Evolutionary conservation across 768 basidiomycete species (phyloP).

Genomic region (Dentipellis sp.): DNA sequence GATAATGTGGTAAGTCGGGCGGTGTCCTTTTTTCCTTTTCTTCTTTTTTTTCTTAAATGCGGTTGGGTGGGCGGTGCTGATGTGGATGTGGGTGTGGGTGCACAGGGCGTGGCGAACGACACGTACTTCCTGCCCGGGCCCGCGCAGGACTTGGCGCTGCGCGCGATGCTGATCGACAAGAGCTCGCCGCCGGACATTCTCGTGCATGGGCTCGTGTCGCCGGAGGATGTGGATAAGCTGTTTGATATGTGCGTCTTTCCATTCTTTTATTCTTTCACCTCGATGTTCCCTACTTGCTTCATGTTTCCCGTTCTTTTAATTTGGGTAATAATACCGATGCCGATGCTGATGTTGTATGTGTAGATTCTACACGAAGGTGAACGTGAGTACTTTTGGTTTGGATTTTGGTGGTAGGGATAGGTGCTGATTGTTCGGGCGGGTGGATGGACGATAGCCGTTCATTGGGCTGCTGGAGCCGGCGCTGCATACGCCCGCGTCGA

Average conservation of each 20-base stretch:
- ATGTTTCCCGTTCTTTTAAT: too few species aligned
- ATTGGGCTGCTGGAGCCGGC: constrained; percentile 72
- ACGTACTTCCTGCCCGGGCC: constrained; percentile 78
- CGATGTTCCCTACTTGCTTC: neutral
- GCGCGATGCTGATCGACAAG: constrained; percentile 65
- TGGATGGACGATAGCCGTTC: constrained; percentile 66
- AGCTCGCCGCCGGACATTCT: constrained; percentile 78
- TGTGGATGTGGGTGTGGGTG: neutral
- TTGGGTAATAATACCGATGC: too few species aligned
- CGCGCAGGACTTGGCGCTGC: constrained; percentile 58
- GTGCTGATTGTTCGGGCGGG: constrained; percentile 39
- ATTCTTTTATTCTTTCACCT: neutral
- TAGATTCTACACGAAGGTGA: constrained; percentile 65
- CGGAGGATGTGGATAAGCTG: constrained; percentile 73
- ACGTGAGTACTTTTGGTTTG: constrained; percentile 33
- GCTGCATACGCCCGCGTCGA: constrained; percentile 76
- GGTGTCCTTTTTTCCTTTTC: too few species aligned
- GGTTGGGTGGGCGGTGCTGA: neutral
- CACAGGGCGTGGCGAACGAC: constrained; percentile 74
- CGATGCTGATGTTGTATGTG: neutral
- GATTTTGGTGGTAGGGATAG: neutral
- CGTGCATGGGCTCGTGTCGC: constrained; percentile 69
- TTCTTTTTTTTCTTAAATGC: neutral
- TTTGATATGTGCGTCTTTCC: constrained; percentile 61
- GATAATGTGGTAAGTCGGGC: constrained; percentile 14